These are phyloP conservation scores for Dactylellina haptotyla DNA, from an alignment of 2,329 filamentous ascomycete genomes.

Conservation along the genomic window DNA sequence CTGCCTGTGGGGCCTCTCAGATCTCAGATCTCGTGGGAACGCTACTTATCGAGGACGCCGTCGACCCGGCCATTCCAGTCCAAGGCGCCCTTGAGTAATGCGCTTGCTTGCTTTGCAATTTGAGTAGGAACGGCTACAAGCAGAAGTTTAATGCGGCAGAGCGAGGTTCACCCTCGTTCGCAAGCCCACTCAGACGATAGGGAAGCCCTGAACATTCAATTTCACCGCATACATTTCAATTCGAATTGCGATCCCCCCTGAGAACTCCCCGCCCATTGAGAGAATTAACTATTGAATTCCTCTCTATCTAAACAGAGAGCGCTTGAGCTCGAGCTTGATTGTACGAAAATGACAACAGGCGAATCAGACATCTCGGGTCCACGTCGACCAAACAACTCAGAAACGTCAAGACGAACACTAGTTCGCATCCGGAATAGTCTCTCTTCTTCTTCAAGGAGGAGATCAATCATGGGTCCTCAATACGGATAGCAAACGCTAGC, in stretches of 20 bases:
- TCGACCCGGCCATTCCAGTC: too few relatives aligned
- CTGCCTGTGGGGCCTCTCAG: neutral
- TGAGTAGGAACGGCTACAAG: neutral
- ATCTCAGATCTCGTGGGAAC: conserved; percentile 32
- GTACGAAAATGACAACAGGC: conserved; percentile 7
- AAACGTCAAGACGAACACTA: conserved; percentile 35
- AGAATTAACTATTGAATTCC: too few relatives aligned
- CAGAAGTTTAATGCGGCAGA: conserved; percentile 14
- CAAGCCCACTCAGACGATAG: neutral
- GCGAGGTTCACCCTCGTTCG: conserved; percentile 14
- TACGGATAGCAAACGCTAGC: conserved; percentile 23
- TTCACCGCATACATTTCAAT: neutral
- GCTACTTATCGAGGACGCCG: neutral
- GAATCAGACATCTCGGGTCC: conserved; percentile 40
- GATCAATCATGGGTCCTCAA: conserved; percentile 7
- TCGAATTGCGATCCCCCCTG: conserved; percentile 29
- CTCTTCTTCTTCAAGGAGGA: neutral
- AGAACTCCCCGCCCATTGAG: neutral
- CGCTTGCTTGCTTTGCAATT: neutral
- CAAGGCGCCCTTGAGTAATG: neutral
- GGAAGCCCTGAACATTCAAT: neutral
- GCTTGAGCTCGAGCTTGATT: conserved; percentile 16
- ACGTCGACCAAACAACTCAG: conserved; percentile 47
- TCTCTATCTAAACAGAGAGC: neutral
- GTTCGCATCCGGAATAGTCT: conserved; percentile 33